Evolutionary conservation across 1,284 basidiomycete genomes (phyloP), one percentile per base, ranked within the genome.

Genomic region (Malassezia dermatis): DNA sequence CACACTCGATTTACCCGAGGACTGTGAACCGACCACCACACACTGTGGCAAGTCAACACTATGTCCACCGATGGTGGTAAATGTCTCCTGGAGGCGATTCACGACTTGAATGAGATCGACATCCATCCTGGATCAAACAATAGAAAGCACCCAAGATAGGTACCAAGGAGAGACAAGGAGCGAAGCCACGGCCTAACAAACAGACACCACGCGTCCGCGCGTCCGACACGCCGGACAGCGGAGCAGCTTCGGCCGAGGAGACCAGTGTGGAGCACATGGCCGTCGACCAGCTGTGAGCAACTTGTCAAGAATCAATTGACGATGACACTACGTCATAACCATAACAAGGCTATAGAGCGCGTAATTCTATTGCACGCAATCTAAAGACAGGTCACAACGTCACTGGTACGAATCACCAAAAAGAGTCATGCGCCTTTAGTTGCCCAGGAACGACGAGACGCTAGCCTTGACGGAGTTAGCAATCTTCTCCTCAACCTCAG

Each of bases 21-120:
- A 94, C 78, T 99, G 93, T 70, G 89, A 94, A 12, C 93, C 93
- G 62, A 99, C 89, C 47, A 98, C 94, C 30, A 98, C 93, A 59
- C 77, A 76, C 59, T 77, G 76, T 4, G 75, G 75, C 56, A 81
- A 72, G 67, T 81, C 80, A 56, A 81, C 80, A 17, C 78, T 75
- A 62, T 81, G 80, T 8, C 80, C 80, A 55, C 61, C 63, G 47
- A 70, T 69, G 34, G 63, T 59, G 52, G 73, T 69, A 56, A 75
- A 67, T 53, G 74, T 77, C 57, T 75, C 76, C 78, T 96, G 93
- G 44, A 98, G 84, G 78, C 86, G 86, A 79, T 96, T 96, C 50
- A 96, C 93, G 23, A 95, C 82, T 66, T 86, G 84, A 69, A 96
- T 98, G 65, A 96, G 83, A 76, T 95, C 90, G 31, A 65, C 66